Base-by-base conservation (phyloP, 352 stramenopile species). In the Phytophthora chlamydospora region DNA sequence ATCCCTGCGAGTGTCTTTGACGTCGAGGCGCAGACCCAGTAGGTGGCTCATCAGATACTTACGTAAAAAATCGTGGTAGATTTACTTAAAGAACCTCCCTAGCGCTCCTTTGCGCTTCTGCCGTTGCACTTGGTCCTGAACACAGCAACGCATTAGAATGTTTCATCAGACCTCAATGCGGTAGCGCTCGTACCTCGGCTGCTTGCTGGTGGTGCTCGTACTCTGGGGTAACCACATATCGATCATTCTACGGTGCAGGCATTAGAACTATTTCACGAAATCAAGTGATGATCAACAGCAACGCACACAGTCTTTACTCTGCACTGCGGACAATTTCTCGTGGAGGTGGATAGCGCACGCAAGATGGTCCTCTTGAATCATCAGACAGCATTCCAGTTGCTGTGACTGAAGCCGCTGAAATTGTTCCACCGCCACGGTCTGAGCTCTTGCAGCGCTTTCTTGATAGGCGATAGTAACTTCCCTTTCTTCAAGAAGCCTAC, bases 61-160 rank as follows among this genome's bases (percentile, higher is more conserved):
- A 3, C 21, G 21, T 24, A 24, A 3, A 27, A 27, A 27, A 27
- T 6, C 24, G 24, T 27, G 24, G 24, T 60, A 31, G 10, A 17
- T 41, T 45, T 34, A 51, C 27, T 53, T 68, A 19, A 64, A 64
- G 27, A 64, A 49, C 33, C 60, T 52, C 6, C 60, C 29, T 21
- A 68, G 35, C 43, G 44, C 65, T 43, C 39, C 51, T 40, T 68
- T 65, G 27, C 71, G 60, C 76, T 75, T 65, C 58, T 73, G 14
- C 57, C 63, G 53, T 65, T 62, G 24, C 6, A 19, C 24, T 48
- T 41, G 39, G 24, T 16, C 40, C 47, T 66, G 40, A 21, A 38
- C 35, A 33, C 24, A 17, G 0, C 11, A 36, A n/a, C 0, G 17
- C n/a, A 45, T 62, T 31, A 44, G 51, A 2, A 27, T 47, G 3